These are phyloP conservation scores for Cephaloascus fragrans DNA, from an alignment of 805 yeast species.

Conservation along the genomic window DNA sequence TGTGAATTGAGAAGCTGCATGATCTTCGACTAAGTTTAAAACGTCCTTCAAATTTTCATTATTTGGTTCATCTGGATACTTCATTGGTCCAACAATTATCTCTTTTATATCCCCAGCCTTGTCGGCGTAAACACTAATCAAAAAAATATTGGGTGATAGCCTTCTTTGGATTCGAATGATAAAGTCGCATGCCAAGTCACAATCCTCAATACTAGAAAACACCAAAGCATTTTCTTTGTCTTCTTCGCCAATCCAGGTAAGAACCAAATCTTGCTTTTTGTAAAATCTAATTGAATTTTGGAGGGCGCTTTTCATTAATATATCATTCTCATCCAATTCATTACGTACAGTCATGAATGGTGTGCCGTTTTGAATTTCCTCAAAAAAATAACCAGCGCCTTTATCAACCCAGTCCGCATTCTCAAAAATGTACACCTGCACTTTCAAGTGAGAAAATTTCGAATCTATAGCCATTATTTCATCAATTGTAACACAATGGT, in stretches of 20 bases:
- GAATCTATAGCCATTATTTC: not conserved
- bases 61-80: conserved; percentile 51
- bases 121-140: conserved; percentile 49
- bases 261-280: conserved; percentile 87
- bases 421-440: conserved; percentile 78
- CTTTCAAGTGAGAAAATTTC: conserved; percentile 50
- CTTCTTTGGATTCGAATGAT: conserved; percentile 57
- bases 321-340: conserved; percentile 51
- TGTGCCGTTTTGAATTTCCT: conserved; percentile 37
- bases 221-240: conserved; percentile 78
- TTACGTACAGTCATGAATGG: conserved; percentile 67
- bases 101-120: conserved; percentile 51
- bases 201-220: conserved; percentile 88
- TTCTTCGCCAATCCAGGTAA: conserved; percentile 81
- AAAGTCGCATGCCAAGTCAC: conserved; percentile 75
- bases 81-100: conserved; percentile 70
- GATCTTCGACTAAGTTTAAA: conserved; percentile 47
- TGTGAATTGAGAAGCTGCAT: conserved; percentile 53
- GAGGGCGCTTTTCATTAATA: conserved; percentile 55
- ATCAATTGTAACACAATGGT: too few relatives aligned
- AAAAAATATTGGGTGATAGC: conserved; percentile 53
- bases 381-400: conserved; percentile 87
- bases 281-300: conserved; percentile 78
- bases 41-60: conserved; percentile 42
- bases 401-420: conserved; percentile 84